Percentiles rank a stretch among this genome's conserved stretches.
phyloP scores from a whole-genome alignment of 1,139 yeast species.

The Arxiozyma heterogenica region DNA sequence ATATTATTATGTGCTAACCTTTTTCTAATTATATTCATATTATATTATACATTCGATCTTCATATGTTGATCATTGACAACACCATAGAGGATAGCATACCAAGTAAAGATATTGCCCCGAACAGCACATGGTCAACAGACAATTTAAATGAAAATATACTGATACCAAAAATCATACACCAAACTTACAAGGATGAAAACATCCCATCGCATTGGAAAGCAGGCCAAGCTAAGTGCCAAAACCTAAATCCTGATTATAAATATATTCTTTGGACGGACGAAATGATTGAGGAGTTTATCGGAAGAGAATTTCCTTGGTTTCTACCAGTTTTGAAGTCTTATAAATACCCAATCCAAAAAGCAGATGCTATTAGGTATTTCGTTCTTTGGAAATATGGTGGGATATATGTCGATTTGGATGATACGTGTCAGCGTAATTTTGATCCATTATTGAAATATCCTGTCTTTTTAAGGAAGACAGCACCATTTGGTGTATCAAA shows the following conservation, averaged over 20 bases:
- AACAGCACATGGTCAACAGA: slow-evolving; percentile 33
- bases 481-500: slow-evolving; percentile 86
- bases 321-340: slow-evolving; percentile 63
- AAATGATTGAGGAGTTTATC: slow-evolving; percentile 69
- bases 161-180: slow-evolving; percentile 77
- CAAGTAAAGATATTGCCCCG: slow-evolving; percentile 42
- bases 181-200: slow-evolving; percentile 78
- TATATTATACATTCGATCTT: slow-evolving; percentile 63
- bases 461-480: slow-evolving; percentile 83
- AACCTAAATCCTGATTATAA: slow-evolving; percentile 80
- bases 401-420: slow-evolving; percentile 82
- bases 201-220: slow-evolving; percentile 73
- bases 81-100: slow-evolving; percentile 52
- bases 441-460: slow-evolving; percentile 71
- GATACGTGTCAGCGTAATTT: slow-evolving; percentile 73
- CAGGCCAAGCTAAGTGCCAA: slow-evolving; percentile 67
- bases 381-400: slow-evolving; percentile 75
- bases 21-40: slow-evolving; percentile 44
- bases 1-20: slow-evolving; percentile 52
- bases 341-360: slow-evolving; percentile 73
- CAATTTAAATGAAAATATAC: slow-evolving; percentile 33
- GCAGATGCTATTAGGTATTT: slow-evolving; percentile 93
- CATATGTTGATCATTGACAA: slow-evolving; percentile 70
- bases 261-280: slow-evolving; percentile 87
- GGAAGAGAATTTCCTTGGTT: slow-evolving; percentile 80